phyloP scores from a whole-genome alignment of 2,329 filamentous ascomycete genomes.

The Trichoderma guizhouense region DNA sequence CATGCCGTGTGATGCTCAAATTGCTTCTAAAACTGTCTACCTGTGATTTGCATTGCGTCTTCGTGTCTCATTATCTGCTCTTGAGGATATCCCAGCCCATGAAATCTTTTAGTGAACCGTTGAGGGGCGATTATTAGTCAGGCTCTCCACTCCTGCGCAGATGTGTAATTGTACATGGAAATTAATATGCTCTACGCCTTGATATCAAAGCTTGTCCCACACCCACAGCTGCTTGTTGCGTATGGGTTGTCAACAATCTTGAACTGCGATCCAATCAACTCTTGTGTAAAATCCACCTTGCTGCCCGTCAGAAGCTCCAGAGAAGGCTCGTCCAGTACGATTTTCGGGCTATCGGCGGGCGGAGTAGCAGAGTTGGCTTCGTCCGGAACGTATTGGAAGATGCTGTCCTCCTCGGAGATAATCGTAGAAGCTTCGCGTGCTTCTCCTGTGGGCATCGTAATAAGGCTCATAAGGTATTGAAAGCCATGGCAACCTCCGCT shows the following conservation, averaged over 20 bases:
- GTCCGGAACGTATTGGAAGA: slow-evolving; percentile 69
- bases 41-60: background rate
- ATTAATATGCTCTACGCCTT: slow-evolving; percentile 48
- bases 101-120: background rate
- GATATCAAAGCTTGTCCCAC: slow-evolving; percentile 96
- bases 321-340: slow-evolving; percentile 85
- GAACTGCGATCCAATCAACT: slow-evolving; percentile 85
- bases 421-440: slow-evolving; percentile 33
- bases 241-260: slow-evolving; percentile 92
- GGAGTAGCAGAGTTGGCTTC: slow-evolving; percentile 33
- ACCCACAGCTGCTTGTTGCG: slow-evolving; percentile 92
- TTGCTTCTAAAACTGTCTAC: background rate
- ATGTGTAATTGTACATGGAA: background rate
- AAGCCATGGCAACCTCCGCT: slow-evolving; percentile 96
- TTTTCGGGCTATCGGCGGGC: slow-evolving; percentile 56
- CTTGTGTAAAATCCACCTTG: slow-evolving; percentile 94
- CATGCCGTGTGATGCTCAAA: slow-evolving; percentile 20
- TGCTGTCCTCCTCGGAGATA: slow-evolving; percentile 73
- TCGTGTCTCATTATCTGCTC: background rate
- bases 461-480: slow-evolving; percentile 91
- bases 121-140: background rate
- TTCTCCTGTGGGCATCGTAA: slow-evolving; percentile 51
- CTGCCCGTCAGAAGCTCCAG: slow-evolving; percentile 87
- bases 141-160: background rate
- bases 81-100: background rate